Evolutionary conservation across 441 rosid genomes (phyloP), one percentile per base, ranked within the genome.

Genomic region (Metrosideros polymorpha): DNA sequence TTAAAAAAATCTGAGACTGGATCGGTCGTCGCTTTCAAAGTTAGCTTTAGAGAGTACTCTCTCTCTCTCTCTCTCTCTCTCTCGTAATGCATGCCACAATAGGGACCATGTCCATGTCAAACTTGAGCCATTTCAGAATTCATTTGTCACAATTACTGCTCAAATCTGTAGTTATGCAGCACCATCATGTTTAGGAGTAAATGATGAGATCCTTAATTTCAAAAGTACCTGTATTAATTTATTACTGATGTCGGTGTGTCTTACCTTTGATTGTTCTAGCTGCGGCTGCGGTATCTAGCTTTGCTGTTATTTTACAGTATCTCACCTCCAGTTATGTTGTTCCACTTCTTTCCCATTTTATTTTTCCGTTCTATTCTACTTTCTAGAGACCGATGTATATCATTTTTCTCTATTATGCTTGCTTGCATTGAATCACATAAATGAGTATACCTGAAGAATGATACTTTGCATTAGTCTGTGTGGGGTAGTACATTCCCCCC

Each of bases 11-110:
- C 96, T 29, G 94, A 95, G 90, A 96, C 94, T 27, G 99, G 99
- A 29, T 97, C 99, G 79, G 92, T 97, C 56, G 92, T 97, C 85
- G 91, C 99, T 87, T 96, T 95, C 92, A 96, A 96, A 94, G 99
- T 96, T 89, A 94, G 92, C 94, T 97, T 96, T 89, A 94, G 98
- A 96, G 96, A 96, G 99, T 96, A 91, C 88, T 47, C 56, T 51
- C 56, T 85, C 63, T 25, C 52, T 39, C 61, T 27, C 50, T 59
- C 57, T 18, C 32, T n/a, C 39, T 6, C 52, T 18, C 53, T 56
- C 45, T 84, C 19, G 15, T 8, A 2, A 3, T 39, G 25, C 18
- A 43, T 35, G 77, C 45, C 15, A 9, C 77, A 19, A 19, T 66
- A 6, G 77, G 45, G 45, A 1, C 45, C 77, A 6, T 66, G 77